Evolutionary conservation across 768 basidiomycete genomes (phyloP).

Genomic region (Agaricus sinodeliciosus): DNA sequence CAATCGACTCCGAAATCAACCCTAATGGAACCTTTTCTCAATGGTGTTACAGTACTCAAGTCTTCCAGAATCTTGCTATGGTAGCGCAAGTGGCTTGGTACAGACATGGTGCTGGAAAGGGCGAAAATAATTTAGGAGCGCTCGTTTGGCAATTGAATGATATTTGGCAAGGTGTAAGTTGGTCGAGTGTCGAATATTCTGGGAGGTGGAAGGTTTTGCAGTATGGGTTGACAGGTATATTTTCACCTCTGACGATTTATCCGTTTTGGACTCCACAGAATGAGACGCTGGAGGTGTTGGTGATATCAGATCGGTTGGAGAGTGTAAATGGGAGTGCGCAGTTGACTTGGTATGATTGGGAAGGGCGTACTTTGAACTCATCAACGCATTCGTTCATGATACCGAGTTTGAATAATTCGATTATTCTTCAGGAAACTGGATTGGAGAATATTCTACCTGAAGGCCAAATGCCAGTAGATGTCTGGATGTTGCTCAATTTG

Average conservation of each 20-base stretch:
- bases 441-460: constrained; percentile 38
- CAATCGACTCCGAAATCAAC: constrained; percentile 36
- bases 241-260: constrained; percentile 10
- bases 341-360: neutral
- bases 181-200: constrained; percentile 50
- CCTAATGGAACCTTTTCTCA: constrained; percentile 54
- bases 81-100: constrained; percentile 56
- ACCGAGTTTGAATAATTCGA: neutral
- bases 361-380: constrained; percentile 32
- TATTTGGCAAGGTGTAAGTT: constrained; percentile 54
- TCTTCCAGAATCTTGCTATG: constrained; percentile 56
- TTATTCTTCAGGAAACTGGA: constrained; percentile 33
- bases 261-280: constrained; percentile 22
- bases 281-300: neutral
- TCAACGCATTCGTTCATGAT: constrained; percentile 18
- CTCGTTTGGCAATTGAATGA: constrained; percentile 57
- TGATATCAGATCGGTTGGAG: neutral
- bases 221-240: constrained; percentile 32
- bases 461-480: constrained; percentile 32
- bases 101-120: constrained; percentile 49
- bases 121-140: constrained; percentile 53
- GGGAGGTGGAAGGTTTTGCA: constrained; percentile 57
- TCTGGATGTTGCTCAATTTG: constrained; percentile 46
- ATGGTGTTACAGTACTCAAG: constrained; percentile 58
- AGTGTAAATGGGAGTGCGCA: neutral